Conservation (phyloP, 177 flowering plant genomes). For the Vitis hybrid region DNA sequence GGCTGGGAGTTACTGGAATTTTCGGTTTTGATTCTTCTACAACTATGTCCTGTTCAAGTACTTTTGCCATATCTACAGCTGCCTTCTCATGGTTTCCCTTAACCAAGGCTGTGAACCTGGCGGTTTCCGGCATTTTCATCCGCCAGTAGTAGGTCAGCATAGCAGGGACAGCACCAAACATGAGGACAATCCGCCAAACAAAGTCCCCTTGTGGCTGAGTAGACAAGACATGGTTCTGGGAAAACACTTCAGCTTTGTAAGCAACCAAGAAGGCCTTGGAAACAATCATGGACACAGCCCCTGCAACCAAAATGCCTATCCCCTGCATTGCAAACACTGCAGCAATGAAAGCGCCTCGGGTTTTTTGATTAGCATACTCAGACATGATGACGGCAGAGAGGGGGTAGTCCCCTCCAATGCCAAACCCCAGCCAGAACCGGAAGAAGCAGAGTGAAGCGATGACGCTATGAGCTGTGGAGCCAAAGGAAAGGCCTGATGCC, state of each 20-base stretch:
- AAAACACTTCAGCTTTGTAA: slow-evolving; percentile 4
- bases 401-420: slow-evolving; percentile 17
- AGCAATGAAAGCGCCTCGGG: slow-evolving; percentile 1
- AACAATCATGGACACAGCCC: slow-evolving; percentile 15
- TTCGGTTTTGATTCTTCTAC: slow-evolving; percentile 1
- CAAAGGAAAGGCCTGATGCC: slow-evolving; percentile 18
- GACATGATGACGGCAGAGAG: slow-evolving; percentile 15
- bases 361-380: slow-evolving; percentile 13
- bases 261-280: slow-evolving; percentile 13
- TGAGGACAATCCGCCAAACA: slow-evolving; percentile 19
- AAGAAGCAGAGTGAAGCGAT: slow-evolving; percentile 11
- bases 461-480: slow-evolving; percentile 14
- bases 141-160: slow-evolving; percentile 20
- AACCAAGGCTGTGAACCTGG: slow-evolving; percentile 20
- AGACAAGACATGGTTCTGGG: slow-evolving; percentile 1
- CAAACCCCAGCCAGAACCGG: slow-evolving; percentile 12
- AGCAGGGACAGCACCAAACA: slow-evolving; percentile 23
- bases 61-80: slow-evolving; percentile 18
- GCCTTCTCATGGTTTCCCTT: slow-evolving; percentile 13
- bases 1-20: background rate
- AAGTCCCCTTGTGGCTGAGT: slow-evolving; percentile 14
- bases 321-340: slow-evolving; percentile 19
- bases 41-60: slow-evolving; percentile 16
- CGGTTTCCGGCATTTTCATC: slow-evolving; percentile 24
- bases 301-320: slow-evolving; percentile 13